These are phyloP conservation scores for Byssothecium circinans DNA, from an alignment of 2,329 filamentous ascomycete genomes.

Conservation along the genomic window DNA sequence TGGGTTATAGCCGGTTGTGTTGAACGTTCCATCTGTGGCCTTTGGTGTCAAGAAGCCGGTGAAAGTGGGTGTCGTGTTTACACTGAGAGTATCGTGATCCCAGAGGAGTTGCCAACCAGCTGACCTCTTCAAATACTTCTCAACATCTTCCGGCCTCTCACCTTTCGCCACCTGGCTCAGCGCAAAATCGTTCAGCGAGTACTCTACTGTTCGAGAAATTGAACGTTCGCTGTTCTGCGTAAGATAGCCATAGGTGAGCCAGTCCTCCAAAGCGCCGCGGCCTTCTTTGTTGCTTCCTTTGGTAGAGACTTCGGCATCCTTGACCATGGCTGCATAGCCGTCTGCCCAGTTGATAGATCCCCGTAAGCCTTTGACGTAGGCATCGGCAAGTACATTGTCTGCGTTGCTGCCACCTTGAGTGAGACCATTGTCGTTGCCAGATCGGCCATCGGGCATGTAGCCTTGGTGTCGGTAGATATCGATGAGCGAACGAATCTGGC, in stretches of 20 bases:
- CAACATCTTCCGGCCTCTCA: conserved; percentile 39
- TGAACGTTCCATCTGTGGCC: conserved; percentile 20
- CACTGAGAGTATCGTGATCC: conserved; percentile 18
- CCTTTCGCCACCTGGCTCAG: conserved; percentile 41
- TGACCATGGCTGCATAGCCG: conserved; percentile 57
- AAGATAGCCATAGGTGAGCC: conserved; percentile 65
- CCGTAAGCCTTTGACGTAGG: conserved; percentile 10
- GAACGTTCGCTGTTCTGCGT: conserved; percentile 31
- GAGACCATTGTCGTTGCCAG: conserved; percentile 68
- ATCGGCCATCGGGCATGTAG: conserved; percentile 66
- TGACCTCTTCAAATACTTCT: conserved; percentile 43
- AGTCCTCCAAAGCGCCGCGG: conserved; percentile 68
- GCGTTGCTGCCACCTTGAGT: conserved; percentile 70
- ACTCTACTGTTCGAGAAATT: conserved; percentile 44
- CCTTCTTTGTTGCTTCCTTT: conserved; percentile 65
- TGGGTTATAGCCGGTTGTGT: conserved; percentile 38
- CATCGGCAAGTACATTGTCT: conserved; percentile 63
- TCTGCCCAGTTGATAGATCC: conserved; percentile 62
- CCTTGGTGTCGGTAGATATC: conserved; percentile 68
- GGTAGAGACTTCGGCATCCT: conserved; percentile 64
- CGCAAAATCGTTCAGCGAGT: conserved; percentile 45
- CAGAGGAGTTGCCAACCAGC: conserved; percentile 24
- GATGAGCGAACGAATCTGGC: conserved; percentile 66
- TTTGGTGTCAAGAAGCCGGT: conserved; percentile 24
- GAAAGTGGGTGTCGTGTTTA: conserved; percentile 23